These are phyloP conservation scores for Mariannaea elegans DNA, from an alignment of 2,329 filamentous ascomycete genomes.

Conservation along the genomic window DNA sequence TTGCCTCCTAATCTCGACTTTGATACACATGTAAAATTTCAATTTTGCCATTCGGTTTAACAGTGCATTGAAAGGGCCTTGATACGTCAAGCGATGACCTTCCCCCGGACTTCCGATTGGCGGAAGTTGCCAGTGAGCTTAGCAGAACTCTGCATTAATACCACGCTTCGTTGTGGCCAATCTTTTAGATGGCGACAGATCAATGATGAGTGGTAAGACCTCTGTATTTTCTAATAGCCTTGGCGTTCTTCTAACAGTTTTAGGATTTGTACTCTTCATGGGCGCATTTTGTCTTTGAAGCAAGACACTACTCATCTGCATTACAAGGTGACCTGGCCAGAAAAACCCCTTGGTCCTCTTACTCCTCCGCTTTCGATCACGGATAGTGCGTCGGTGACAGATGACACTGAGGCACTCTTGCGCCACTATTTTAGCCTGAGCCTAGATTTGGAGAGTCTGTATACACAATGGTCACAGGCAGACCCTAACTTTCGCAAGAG, in stretches of 20 bases:
- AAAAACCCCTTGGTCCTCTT: slow-evolving; percentile 24
- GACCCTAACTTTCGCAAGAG: slow-evolving; percentile 91
- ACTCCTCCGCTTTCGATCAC: slow-evolving; percentile 14
- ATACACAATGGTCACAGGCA: slow-evolving; percentile 84
- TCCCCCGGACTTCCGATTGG: slow-evolving; percentile 76
- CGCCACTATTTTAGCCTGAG: slow-evolving; percentile 87
- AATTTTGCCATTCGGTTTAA: not conserved
- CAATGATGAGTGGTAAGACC: slow-evolving; percentile 78
- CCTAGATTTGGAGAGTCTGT: slow-evolving; percentile 79
- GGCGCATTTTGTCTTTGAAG: slow-evolving; percentile 83
- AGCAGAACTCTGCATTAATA: slow-evolving; percentile 91
- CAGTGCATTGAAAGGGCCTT: not conserved
- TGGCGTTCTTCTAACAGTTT: slow-evolving; percentile 9
- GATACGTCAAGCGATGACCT: slow-evolving; percentile 42
- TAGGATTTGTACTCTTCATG: slow-evolving; percentile 84
- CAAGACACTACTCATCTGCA: slow-evolving; percentile 83
- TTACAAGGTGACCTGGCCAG: slow-evolving; percentile 76
- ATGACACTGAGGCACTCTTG: slow-evolving; percentile 79
- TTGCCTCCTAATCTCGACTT: slow-evolving; percentile 2
- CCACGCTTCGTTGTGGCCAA: slow-evolving; percentile 92
- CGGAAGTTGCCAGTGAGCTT: slow-evolving; percentile 83
- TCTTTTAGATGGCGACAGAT: slow-evolving; percentile 95
- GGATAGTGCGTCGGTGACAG: slow-evolving; percentile 47
- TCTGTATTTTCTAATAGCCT: not conserved
- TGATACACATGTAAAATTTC: not conserved